Evolutionary conservation across 169 alveolate genomes (phyloP), one percentile per base, ranked within the genome.

Genomic region (Plasmodium vivax): DNA sequence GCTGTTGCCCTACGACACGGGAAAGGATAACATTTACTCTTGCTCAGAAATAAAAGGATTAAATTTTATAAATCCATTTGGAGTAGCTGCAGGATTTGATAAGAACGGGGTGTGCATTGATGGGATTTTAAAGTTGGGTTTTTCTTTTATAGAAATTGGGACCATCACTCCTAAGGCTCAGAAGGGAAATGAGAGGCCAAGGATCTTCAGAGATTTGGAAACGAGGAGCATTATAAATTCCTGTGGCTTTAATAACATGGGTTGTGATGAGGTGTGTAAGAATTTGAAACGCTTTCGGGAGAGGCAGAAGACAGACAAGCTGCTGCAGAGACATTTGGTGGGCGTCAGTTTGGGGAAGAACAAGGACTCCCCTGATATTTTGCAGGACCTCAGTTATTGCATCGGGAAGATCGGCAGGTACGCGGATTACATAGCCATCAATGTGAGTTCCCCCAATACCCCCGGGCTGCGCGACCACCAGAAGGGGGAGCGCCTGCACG

Each of bases 11-110:
- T 85, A 94, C 30, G 98, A 96, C 71, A 94, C 95, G 81, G 94
- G 96, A 19, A 90, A 74, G 47, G 94, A 90, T 90, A 90, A 91
- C 51, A 32, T 80, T 58, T 90, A 90, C 80, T 79, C 94, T 1
- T n/a, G 58, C 2, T 19, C 90, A 32, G 19, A 62, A 23, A 71
- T 84, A 71, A 77, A 79, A 56, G 12, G 80, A 47, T 2, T 95
- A 23, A 27, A 81, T 1, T 93, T 95, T 74, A 43, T 71, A 71
- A 95, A 92, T 41, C 96, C 96, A 0, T 85, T 95, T 79, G 98
- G 98, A 16, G 96, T 97, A 81, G 98, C 98, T 14, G 98, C 98
- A 0, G 98, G 98, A 0, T 97, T 96, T 84, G 98, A 97, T 88
- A 97, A 97, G 73, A 93, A 97, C 36, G 98, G 97, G 14, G 97